Base-by-base conservation (phyloP, 192 early-diverging fungal species). In the Hyaloraphidium curvatum region DNA sequence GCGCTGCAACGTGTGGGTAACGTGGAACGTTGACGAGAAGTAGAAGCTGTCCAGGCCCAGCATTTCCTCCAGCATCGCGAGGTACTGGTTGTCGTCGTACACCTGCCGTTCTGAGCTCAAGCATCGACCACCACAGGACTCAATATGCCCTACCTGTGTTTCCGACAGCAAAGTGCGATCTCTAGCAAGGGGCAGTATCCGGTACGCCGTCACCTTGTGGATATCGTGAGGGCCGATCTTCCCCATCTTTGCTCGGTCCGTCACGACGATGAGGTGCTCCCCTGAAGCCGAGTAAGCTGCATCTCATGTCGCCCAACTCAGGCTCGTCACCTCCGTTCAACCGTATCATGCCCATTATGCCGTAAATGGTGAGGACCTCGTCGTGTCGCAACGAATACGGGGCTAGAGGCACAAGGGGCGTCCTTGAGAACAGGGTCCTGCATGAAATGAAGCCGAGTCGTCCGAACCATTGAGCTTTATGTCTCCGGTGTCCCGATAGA, bases 11-110 rank as follows among this genome's bases (percentile, higher is more conserved):
- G 81, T 74, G 53, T 82, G 78, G 3, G 95, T 96, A 35, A 98
- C 51, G 55, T 98, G 88, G 58, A 74, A 82, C 22, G 73, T 72
- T 56, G 86, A 84, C 40, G 92, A 95, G 62, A 87, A 93, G 56
- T 86, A 91, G 52, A 81, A 81, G 56, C 67, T 66, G 28, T 66
- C 60, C 11, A 64, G 50, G 1, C 56, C 65, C 27, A 85, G 64
- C 27, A 81, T 64, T 14, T 55, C 54, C 27, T 78, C 60, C 26
- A 85, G 51, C 55, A 83, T 70, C 11, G 59, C 51, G 50, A 85
- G 57, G 53, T 82, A 87, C 29, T 61, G 62, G 1, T 65, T 62
- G 54, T 87, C 84, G 61, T 84, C 82, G n/a, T 63, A 52, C 22
- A 61, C 59, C 68, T 72, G 57, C 9, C 19, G 14, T 16, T 31